Percentiles rank a stretch among this genome's conserved stretches.
Evolutionary conservation across 306 rosid genomes (phyloP).

Genomic region (Fragaria ananassa): DNA sequence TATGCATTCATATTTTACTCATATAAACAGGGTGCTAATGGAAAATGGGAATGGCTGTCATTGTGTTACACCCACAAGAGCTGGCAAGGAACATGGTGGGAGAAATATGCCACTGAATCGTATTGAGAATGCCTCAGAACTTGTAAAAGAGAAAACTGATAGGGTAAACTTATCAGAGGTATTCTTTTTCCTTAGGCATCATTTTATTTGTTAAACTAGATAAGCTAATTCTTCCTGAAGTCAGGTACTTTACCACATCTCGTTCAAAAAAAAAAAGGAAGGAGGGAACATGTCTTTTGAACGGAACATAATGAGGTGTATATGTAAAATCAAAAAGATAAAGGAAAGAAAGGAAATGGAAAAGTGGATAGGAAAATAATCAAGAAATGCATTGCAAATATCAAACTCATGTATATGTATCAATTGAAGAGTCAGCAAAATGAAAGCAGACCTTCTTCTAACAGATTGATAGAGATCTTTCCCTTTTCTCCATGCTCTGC

Average conservation of each 20-base stretch:
- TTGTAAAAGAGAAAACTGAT: slow-evolving; percentile 24
- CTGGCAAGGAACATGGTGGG: slow-evolving; percentile 28
- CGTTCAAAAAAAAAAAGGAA: background rate
- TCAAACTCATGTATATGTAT: background rate
- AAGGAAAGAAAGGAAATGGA: background rate
- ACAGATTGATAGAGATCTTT: background rate
- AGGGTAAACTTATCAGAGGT: slow-evolving; percentile 30
- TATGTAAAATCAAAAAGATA: too few species aligned
- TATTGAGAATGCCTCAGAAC: slow-evolving; percentile 17
- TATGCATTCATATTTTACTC: slow-evolving; percentile 17
- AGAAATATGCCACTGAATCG: slow-evolving; percentile 23
- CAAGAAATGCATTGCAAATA: background rate
- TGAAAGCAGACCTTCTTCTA: background rate
- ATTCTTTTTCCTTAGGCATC: background rate
- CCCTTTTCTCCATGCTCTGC: background rate
- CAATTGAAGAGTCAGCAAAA: background rate
- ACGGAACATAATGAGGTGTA: background rate
- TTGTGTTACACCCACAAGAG: slow-evolving; percentile 17
- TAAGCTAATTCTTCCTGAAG: background rate
- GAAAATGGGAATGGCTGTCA: slow-evolving; percentile 37
- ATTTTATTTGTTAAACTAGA: background rate
- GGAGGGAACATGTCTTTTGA: background rate
- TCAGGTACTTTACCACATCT: background rate
- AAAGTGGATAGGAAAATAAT: background rate
- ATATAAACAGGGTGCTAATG: slow-evolving; percentile 27